Conservation (phyloP, 2,329 filamentous ascomycete species). For the Cladophialophora carrionii region DNA sequence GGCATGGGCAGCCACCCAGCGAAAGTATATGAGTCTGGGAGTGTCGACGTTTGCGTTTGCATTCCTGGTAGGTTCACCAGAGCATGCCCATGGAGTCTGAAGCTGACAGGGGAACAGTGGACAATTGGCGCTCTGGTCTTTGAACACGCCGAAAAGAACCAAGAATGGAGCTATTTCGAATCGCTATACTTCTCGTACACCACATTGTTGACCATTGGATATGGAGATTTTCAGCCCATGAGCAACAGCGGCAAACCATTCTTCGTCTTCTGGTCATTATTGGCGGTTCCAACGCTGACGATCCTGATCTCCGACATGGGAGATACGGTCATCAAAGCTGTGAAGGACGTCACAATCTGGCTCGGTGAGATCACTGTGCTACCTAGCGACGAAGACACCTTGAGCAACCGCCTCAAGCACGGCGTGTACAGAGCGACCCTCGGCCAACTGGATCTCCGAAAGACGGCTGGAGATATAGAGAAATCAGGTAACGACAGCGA, state of each 20-base stretch:
- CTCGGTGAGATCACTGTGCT: slow-evolving; percentile 59
- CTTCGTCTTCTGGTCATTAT: slow-evolving; percentile 61
- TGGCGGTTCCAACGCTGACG: slow-evolving; percentile 59
- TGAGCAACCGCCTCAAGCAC: slow-evolving; percentile 39
- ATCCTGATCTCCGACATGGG: slow-evolving; percentile 60
- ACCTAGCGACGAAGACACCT: slow-evolving; percentile 53
- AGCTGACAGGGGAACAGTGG: slow-evolving; percentile 45
- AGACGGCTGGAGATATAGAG: slow-evolving; percentile 20
- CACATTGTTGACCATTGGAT: slow-evolving; percentile 59
- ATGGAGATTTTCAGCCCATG: slow-evolving; percentile 54
- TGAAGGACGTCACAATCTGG: slow-evolving; percentile 61
- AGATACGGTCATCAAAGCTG: slow-evolving; percentile 57
- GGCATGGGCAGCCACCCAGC: slow-evolving; percentile 46
- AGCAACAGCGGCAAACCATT: slow-evolving; percentile 59
- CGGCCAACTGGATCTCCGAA: slow-evolving; percentile 23
- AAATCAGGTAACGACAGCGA: slow-evolving; percentile 11
- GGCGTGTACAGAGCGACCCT: slow-evolving; percentile 38
- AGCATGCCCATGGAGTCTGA: neutral
- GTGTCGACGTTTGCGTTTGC: slow-evolving; percentile 44
- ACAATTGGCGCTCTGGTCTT: slow-evolving; percentile 57
- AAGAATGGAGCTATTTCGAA: slow-evolving; percentile 58
- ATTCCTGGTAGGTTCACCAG: slow-evolving; percentile 40
- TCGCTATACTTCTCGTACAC: slow-evolving; percentile 59
- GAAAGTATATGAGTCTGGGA: slow-evolving; percentile 50
- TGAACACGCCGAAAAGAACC: slow-evolving; percentile 50